Base-by-base conservation (phyloP, 2,329 filamentous ascomycete species). In the Capronia americana region DNA sequence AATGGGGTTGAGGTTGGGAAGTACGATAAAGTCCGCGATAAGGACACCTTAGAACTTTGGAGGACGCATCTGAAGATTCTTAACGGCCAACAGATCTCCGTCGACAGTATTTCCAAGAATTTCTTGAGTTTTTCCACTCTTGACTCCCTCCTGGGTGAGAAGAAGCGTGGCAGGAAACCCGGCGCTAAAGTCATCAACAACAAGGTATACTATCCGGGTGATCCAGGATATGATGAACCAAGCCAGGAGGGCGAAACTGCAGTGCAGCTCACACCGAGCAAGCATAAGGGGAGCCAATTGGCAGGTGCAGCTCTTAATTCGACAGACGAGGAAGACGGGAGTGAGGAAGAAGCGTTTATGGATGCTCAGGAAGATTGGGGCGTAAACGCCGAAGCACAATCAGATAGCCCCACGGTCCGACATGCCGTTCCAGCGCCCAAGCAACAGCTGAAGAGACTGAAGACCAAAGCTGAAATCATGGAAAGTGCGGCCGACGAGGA, bases 1-100 rank as follows among this genome's bases (percentile, higher is more conserved):
- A 88, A 87, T 66, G 84, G 83, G 1, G 72, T 82, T 1, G 83
- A 85, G 32, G 81, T 85, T 4, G 79, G 83, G 0, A 75, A 76
- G 23, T 80, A 79, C 48, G 81, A 84, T 60, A 77, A 76, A 0
- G 79, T 83, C 7, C 77, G 85, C 64, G 75, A 81, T 0, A 78
- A 78, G 56, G 79, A 79, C 66, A 72, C 72, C n/a, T 55, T 73
- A 44, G 61, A 70, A 20, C 53, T 61, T 20, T 85, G 81, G 80
- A 78, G 80, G 17, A 79, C 79, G 3, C 78, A 80, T 30, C 76
- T 85, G 57, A 79, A 78, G 28, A 74, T 82, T 5, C 71, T 85
- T 7, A 78, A 83, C 17, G 79, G 79, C 17, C 63, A 70, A n/a
- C 41, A 67, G 34, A 44, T 59, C 5, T 56, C 64, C 17, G 26